phyloP scores from a whole-genome alignment of 139 green algal species.

The Axilococcus clingmanii region DNA sequence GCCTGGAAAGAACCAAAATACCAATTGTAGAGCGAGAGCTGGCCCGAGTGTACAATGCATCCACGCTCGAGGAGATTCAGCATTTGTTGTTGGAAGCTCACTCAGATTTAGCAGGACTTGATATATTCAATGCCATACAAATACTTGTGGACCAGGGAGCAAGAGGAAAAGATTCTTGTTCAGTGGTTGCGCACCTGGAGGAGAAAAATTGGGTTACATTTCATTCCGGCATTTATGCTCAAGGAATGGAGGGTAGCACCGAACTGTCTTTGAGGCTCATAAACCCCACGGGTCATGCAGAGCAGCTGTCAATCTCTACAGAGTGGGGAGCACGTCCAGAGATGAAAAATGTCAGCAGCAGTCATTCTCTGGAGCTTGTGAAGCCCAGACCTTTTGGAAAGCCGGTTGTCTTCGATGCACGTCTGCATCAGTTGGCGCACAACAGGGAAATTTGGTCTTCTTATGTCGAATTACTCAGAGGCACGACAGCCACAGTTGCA shows the following conservation, averaged over 20 bases:
- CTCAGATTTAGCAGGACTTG: conserved; percentile 41
- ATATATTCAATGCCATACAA: conserved; percentile 48
- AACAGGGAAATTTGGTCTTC: conserved; percentile 7
- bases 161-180: conserved; percentile 3
- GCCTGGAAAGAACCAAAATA: conserved; percentile 27
- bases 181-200: conserved; percentile 4
- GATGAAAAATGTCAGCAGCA: too few relatives aligned
- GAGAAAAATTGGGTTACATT: conserved; percentile 37
- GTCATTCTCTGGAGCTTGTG: conserved; percentile 36
- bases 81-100: conserved; percentile 38
- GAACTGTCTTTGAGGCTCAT: conserved; percentile 35
- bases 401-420: conserved; percentile 22
- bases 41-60: conserved; percentile 26
- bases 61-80: conserved; percentile 60
- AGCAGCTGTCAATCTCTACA: conserved; percentile 27
- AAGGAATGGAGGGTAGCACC: conserved; percentile 37
- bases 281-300: conserved; percentile 41
- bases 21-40: conserved; percentile 31
- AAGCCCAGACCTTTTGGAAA: conserved; percentile 29
- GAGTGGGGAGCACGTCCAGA: conserved; percentile 53
- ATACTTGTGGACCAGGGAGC: conserved; percentile 33
- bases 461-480: conserved; percentile 6
- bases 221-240: conserved; percentile 51
- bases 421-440: conserved; percentile 20
- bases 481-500: neutral